phyloP scores from a whole-genome alignment of 2,329 filamentous ascomycete genomes.

The Alternaria sp. region DNA sequence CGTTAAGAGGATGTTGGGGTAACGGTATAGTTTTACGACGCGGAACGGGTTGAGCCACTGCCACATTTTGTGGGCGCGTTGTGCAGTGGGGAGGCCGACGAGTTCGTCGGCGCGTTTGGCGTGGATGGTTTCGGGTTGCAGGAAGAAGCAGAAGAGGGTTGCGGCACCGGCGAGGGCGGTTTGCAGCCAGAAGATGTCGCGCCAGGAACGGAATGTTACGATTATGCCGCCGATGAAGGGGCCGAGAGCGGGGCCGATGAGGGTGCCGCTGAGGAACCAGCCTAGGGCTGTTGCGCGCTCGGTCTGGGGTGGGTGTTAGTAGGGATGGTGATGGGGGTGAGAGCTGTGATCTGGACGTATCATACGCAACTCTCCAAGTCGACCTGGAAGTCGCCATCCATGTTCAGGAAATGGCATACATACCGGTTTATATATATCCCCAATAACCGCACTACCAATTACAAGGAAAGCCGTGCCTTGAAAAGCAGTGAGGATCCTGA shows the following conservation, averaged over 20 bases:
- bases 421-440: slow-evolving; percentile 58
- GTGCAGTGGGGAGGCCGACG: slow-evolving; percentile 56
- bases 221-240: slow-evolving; percentile 77
- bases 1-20: slow-evolving; percentile 68
- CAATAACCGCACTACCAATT: slow-evolving; percentile 72
- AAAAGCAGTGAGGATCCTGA: slow-evolving; percentile 75
- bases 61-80: slow-evolving; percentile 63
- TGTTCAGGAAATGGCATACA: background rate
- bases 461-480: slow-evolving; percentile 77
- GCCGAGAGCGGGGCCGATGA: slow-evolving; percentile 68
- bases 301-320: slow-evolving; percentile 60
- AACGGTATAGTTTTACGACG: slow-evolving; percentile 68
- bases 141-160: slow-evolving; percentile 65
- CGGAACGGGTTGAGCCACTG: slow-evolving; percentile 71
- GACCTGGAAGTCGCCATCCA: background rate
- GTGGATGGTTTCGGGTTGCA: slow-evolving; percentile 77
- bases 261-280: slow-evolving; percentile 74
- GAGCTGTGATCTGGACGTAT: too few relatives aligned
- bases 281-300: slow-evolving; percentile 75
- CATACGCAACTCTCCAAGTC: background rate
- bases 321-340: background rate
- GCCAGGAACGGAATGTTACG: slow-evolving; percentile 75
- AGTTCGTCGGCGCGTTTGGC: slow-evolving; percentile 68
- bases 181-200: slow-evolving; percentile 79
- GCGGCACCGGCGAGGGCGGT: slow-evolving; percentile 69